These are phyloP conservation scores for Sugiyamaella qingdaonensis DNA, from an alignment of 805 yeast species.

Conservation along the genomic window DNA sequence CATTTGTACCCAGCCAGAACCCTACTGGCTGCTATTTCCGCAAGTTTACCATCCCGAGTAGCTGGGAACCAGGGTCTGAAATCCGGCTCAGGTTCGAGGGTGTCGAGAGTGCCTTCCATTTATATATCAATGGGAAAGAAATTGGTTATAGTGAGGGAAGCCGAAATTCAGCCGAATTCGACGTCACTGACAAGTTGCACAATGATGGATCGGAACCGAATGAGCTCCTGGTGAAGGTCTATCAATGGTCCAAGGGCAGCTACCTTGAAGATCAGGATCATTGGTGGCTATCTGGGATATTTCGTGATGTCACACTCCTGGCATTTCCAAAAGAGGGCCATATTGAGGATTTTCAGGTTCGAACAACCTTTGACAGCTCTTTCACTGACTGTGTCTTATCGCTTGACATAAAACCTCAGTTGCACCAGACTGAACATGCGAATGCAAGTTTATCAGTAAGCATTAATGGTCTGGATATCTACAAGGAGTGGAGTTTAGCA, in stretches of 20 bases:
- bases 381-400: conserved; percentile 7
- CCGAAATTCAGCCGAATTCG: conserved; percentile 35
- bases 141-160: conserved; percentile 35
- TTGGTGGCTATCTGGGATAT: conserved; percentile 34
- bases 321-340: conserved; percentile 27
- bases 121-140: conserved; percentile 30
- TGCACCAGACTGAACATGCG: too few relatives aligned
- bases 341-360: conserved; percentile 28
- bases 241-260: conserved; percentile 31
- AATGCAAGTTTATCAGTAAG: not conserved
- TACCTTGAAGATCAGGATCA: conserved; percentile 37
- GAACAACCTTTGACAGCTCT: conserved; percentile 8
- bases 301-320: conserved; percentile 34
- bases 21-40: conserved; percentile 35
- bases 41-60: conserved; percentile 22
- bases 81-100: conserved; percentile 34
- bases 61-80: conserved; percentile 20
- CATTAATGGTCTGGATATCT: not conserved
- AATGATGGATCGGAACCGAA: conserved; percentile 12
- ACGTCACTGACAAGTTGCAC: conserved; percentile 16
- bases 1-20: conserved; percentile 30
- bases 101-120: conserved; percentile 35
- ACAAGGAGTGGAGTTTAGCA: not conserved
- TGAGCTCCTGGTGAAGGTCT: conserved; percentile 26
- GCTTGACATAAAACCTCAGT: not conserved